Percentiles rank a stretch among this genome's conserved stretches.
Conservation (phyloP, 768 basidiomycete genomes). For the Russula lepida region DNA sequence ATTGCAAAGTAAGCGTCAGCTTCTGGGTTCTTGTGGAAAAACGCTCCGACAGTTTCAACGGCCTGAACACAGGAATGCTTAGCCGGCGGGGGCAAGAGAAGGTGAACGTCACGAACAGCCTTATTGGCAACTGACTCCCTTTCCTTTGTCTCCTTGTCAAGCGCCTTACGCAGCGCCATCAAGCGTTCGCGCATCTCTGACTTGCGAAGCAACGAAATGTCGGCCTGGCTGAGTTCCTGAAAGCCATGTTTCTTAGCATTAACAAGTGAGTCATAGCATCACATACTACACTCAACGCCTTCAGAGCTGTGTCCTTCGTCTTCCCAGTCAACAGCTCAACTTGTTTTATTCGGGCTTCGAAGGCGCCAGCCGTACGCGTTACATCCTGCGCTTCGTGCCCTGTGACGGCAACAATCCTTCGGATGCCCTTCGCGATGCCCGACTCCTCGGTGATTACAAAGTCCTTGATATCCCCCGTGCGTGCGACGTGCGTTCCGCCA, state of each 20-base stretch:
- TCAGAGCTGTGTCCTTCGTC: slow-evolving; percentile 83
- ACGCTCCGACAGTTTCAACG: slow-evolving; percentile 54
- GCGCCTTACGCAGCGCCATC: slow-evolving; percentile 62
- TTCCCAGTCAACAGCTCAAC: slow-evolving; percentile 57
- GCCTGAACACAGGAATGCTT: slow-evolving; percentile 39
- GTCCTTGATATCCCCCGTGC: slow-evolving; percentile 95
- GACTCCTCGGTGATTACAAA: slow-evolving; percentile 93
- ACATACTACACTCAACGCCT: slow-evolving; percentile 68
- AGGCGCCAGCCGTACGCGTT: slow-evolving; percentile 53
- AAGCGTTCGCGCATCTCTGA: slow-evolving; percentile 70
- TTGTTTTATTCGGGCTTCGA: slow-evolving; percentile 53
- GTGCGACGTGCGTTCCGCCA: slow-evolving; percentile 98
- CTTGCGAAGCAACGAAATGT: slow-evolving; percentile 83
- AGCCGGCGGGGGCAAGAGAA: neutral
- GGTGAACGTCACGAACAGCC: slow-evolving; percentile 39
- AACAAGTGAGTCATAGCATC: neutral
- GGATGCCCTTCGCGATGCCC: slow-evolving; percentile 96
- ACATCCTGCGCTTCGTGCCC: slow-evolving; percentile 88
- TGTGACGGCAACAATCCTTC: slow-evolving; percentile 89
- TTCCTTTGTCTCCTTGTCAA: slow-evolving; percentile 81
- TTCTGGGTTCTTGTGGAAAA: slow-evolving; percentile 72
- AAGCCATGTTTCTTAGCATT: neutral
- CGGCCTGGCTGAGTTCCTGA: slow-evolving; percentile 82
- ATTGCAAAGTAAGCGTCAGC: slow-evolving; percentile 60
- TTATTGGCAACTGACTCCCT: slow-evolving; percentile 70